phyloP scores from a whole-genome alignment of 169 alveolate genomes.

The Plasmodium fragile region DNA sequence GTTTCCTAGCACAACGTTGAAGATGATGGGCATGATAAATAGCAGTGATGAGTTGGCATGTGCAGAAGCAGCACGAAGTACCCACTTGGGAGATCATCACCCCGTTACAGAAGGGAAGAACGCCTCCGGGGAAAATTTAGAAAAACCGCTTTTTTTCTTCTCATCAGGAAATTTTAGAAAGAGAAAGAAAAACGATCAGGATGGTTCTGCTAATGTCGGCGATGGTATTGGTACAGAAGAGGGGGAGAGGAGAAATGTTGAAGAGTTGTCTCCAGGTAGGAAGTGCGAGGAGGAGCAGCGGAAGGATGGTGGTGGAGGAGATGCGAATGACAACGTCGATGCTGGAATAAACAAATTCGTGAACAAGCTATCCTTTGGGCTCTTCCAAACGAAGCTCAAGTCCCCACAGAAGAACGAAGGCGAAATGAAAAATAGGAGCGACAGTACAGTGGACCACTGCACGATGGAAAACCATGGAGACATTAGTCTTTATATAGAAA shows the following conservation, averaged over 20 bases:
- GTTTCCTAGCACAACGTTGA: neutral
- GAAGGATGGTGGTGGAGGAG: neutral
- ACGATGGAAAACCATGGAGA: neutral
- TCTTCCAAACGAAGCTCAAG: neutral
- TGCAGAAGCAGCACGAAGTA: neutral
- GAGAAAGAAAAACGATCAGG: neutral
- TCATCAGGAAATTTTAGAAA: neutral
- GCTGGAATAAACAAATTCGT: neutral
- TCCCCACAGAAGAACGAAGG: neutral
- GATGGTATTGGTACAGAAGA: neutral
- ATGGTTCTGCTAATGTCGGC: neutral
- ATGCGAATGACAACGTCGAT: neutral
- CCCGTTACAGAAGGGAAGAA: neutral
- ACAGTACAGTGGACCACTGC: neutral
- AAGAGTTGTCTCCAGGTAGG: neutral
- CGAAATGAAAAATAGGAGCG: neutral
- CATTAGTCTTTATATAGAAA: conserved; percentile 37
- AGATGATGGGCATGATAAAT: neutral
- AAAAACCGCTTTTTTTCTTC: conserved; percentile 27
- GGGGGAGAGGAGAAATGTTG: neutral
- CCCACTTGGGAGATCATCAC: neutral
- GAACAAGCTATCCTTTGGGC: neutral
- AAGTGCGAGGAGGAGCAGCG: neutral
- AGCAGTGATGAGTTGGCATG: neutral
- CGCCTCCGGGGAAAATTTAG: neutral